Evolutionary conservation across 2,329 filamentous ascomycete genomes (phyloP).

Genomic region (Aschersonia sp.): DNA sequence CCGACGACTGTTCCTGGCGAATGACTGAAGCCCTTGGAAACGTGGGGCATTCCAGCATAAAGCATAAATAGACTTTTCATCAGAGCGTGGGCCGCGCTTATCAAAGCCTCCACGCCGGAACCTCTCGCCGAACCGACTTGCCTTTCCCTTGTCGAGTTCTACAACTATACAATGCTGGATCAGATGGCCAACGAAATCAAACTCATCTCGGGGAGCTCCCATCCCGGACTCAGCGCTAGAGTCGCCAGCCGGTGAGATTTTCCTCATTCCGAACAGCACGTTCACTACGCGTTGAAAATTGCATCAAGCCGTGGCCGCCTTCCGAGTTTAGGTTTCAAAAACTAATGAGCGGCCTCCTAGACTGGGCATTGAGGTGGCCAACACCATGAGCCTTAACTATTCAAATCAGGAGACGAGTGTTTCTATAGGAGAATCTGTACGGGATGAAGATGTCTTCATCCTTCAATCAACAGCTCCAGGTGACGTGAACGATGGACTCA

Average conservation of each 20-base stretch:
- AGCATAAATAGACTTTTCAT: too few relatives aligned
- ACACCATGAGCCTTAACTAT: conserved; percentile 70
- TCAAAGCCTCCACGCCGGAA: too few relatives aligned
- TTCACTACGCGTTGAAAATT: too few relatives aligned
- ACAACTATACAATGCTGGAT: conserved; percentile 17
- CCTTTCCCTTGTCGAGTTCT: too few relatives aligned
- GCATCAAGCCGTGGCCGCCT: background rate
- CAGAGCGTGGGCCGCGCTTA: too few relatives aligned
- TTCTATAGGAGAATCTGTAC: conserved; percentile 87
- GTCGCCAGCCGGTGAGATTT: conserved; percentile 26
- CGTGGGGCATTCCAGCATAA: too few relatives aligned
- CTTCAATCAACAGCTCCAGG: conserved; percentile 88
- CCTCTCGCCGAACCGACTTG: too few relatives aligned
- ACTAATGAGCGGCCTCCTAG: conserved; percentile 25
- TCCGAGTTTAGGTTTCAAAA: background rate
- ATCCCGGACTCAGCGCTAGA: conserved; percentile 30
- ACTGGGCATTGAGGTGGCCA: conserved; percentile 62
- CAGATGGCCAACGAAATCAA: conserved; percentile 40
- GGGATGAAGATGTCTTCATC: conserved; percentile 97
- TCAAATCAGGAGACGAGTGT: conserved; percentile 82
- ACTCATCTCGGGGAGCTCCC: conserved; percentile 33
- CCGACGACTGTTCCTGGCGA: too few relatives aligned
- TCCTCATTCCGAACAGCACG: too few relatives aligned
- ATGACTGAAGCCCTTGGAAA: too few relatives aligned
- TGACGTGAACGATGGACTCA: conserved; percentile 94